Percentiles rank a stretch among this genome's conserved stretches.
Conservation (phyloP, 1,284 basidiomycete species). For the Malassezia psittaci region DNA sequence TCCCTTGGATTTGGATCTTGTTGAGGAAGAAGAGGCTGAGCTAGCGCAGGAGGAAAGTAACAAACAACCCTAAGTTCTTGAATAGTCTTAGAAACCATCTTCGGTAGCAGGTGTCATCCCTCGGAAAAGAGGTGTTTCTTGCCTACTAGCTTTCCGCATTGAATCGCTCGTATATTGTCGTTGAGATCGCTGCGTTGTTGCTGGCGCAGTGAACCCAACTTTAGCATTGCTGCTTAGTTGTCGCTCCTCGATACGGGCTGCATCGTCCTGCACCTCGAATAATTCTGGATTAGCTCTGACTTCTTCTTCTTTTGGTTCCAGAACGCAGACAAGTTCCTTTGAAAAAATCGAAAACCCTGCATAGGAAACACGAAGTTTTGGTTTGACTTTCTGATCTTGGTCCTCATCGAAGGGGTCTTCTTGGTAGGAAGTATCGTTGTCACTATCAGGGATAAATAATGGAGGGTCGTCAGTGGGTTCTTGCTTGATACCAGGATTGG, state of each 20-base stretch:
- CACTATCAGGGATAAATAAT: neutral
- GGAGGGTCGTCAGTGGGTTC: constrained; percentile 2
- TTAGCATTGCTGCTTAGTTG: constrained; percentile 1
- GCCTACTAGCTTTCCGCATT: neutral
- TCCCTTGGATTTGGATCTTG: constrained; percentile 76
- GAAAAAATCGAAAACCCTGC: constrained; percentile 9
- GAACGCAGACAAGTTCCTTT: constrained; percentile 11
- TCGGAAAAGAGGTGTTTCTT: constrained; percentile 13
- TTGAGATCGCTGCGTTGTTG: neutral
- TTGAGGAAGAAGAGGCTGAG: constrained; percentile 54
- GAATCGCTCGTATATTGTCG: neutral
- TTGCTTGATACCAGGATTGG: neutral
- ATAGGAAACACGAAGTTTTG: constrained; percentile 1
- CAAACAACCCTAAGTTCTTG: neutral
- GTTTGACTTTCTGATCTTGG: constrained; percentile 1
- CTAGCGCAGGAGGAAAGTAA: neutral
- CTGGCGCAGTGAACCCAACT: neutral
- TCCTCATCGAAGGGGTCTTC: neutral
- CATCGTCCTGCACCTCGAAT: constrained; percentile 12
- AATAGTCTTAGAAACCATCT: neutral
- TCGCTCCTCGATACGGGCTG: neutral
- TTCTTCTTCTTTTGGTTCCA: constrained; percentile 9
- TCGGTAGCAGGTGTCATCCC: constrained; percentile 6
- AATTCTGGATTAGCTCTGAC: constrained; percentile 3
- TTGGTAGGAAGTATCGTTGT: neutral